Base-by-base conservation (phyloP, 805 yeast genomes). In the Candida ovalis region DNA sequence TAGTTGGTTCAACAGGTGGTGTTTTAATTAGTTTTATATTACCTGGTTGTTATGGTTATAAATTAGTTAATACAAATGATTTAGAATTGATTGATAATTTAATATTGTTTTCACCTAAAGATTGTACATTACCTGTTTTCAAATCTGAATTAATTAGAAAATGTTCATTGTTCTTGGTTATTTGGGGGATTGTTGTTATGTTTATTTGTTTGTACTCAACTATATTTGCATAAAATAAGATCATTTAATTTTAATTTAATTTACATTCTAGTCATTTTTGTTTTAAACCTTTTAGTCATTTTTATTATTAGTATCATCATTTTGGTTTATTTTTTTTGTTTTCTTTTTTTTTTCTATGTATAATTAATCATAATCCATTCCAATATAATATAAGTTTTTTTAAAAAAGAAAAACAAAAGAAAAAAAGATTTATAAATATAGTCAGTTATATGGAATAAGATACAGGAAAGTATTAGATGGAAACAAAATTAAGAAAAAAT, bases 1-100 rank as follows among this genome's bases (percentile, higher is more conserved):
- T 86, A 45, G 90, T 86, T 9, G 95, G 95, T 3, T 85, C 91
- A 4, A 86, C 94, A 0, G 95, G 95, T 0, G 86, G 91, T 4
- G 87, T 91, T 0, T 72, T 88, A 23, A 86, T 86, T 44, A 81
- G 89, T 22, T 86, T 86, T 63, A 84, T 85, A 9, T 70, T 86
- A 39, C 95, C 95, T 0, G 94, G 95, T 0, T 69, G 82, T 48
- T 86, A 86, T 63, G 92, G 92, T 0, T 86, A 69, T 61, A 76
- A 81, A 61, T 63, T 80, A 47, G 72, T 80, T n/a, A 73, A 54
- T n/a, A 54, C 59, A 6, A 44, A 57, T 21, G 61, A 64, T 42
- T 40, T 47, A 6, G 38, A 36, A 2, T 42, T 56, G 24, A 24
- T 43, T 8, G 51, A 49, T 9, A 49, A 39, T n/a, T 46, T 64